These are phyloP conservation scores for Populus euphratica DNA, from an alignment of 345 rosid species.

Conservation along the genomic window DNA sequence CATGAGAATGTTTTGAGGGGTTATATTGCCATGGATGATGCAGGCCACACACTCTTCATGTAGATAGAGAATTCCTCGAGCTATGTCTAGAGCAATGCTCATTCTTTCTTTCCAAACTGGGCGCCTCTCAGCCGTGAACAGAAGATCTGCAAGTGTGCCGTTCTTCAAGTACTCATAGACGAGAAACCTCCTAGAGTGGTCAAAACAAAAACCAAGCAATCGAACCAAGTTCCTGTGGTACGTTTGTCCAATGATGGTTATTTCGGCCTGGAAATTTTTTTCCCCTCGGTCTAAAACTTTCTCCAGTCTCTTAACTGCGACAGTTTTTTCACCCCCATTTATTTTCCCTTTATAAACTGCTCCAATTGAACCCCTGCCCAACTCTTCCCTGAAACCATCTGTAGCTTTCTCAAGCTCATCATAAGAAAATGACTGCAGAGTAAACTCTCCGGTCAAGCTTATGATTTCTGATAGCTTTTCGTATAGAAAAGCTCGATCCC, in stretches of 20 bases:
- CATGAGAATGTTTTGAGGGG: constrained; percentile 16
- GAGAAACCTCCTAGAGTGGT: constrained; percentile 19
- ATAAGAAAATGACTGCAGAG: constrained; percentile 15
- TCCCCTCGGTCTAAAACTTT: constrained; percentile 14
- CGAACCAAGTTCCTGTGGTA: constrained; percentile 34
- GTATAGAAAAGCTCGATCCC: constrained; percentile 10
- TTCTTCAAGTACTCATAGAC: constrained; percentile 27
- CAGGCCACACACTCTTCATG: constrained; percentile 22
- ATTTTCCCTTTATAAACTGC: constrained; percentile 28
- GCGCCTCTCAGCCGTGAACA: background rate
- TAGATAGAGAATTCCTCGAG: constrained; percentile 20
- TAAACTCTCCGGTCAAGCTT: constrained; percentile 14
- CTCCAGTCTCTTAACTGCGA: constrained; percentile 25
- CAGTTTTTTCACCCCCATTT: background rate
- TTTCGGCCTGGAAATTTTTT: constrained; percentile 22
- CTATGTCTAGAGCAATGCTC: constrained; percentile 12
- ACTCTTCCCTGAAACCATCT: constrained; percentile 10
- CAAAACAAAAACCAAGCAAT: constrained; percentile 27
- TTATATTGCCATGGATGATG: constrained; percentile 28
- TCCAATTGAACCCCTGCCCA: constrained; percentile 19
- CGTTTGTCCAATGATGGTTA: constrained; percentile 22
- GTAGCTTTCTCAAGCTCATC: constrained; percentile 24
- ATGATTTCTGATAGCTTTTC: background rate
- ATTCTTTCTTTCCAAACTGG: constrained; percentile 19
- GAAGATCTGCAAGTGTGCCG: constrained; percentile 17